Percentiles rank a stretch among this genome's conserved stretches.
Conservation (phyloP, 441 rosid genomes). For the Lepidium campestre region DNA sequence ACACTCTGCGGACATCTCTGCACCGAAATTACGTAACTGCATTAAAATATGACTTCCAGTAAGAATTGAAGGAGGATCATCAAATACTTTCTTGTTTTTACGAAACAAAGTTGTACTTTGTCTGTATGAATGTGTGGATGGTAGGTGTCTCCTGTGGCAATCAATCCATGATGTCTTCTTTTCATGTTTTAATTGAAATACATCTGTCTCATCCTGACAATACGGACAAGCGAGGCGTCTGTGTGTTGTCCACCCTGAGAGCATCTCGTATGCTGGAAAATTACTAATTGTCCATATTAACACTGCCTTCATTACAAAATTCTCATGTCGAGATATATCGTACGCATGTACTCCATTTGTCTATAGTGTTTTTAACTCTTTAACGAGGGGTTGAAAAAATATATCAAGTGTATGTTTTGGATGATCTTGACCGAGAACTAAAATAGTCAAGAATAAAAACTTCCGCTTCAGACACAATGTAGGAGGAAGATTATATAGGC, state of each 20-base stretch:
- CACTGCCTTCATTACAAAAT: background rate
- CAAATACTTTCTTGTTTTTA: too few relatives aligned
- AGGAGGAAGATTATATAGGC: background rate
- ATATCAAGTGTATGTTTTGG: background rate
- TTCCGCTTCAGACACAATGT: background rate
- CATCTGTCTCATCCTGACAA: background rate
- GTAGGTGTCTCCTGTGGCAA: too few relatives aligned
- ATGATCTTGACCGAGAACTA: background rate
- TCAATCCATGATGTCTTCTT: background rate
- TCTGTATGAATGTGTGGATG: too few relatives aligned
- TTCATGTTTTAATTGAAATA: background rate
- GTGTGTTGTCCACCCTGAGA: conserved; percentile 10
- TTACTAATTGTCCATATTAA: background rate
- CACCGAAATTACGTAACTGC: too few relatives aligned
- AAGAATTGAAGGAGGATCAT: too few relatives aligned
- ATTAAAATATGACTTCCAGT: too few relatives aligned
- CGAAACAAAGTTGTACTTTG: too few relatives aligned
- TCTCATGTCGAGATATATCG: background rate
- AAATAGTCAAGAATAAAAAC: background rate
- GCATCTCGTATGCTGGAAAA: background rate
- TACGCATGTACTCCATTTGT: background rate
- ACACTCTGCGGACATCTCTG: too few relatives aligned
- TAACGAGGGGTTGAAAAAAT: background rate
- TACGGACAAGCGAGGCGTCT: background rate
- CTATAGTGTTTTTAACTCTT: background rate